A percentile compares a stretch with the other conserved stretches of the same genome.
phyloP scores from a whole-genome alignment of 2,329 filamentous ascomycete genomes.

The Colletotrichum somersetense region DNA sequence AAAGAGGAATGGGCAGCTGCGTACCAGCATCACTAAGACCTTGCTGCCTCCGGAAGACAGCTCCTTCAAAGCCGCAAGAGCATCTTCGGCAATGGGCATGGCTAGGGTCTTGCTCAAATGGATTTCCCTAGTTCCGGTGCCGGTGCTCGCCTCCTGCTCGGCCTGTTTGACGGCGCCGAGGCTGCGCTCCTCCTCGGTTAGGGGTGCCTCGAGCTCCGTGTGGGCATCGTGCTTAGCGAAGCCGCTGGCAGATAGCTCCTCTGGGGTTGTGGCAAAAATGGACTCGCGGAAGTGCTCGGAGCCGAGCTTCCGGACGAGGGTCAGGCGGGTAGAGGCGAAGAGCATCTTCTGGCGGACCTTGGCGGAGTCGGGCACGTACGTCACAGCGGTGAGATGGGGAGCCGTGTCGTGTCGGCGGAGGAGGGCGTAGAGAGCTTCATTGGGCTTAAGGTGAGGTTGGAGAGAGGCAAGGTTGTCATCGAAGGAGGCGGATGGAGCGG shows the following conservation, averaged over 20 bases:
- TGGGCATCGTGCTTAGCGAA: conserved; percentile 82
- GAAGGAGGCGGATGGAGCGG: conserved; percentile 69
- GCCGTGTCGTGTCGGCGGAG: conserved; percentile 74
- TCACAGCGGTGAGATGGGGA: conserved; percentile 76
- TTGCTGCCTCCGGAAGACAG: conserved; percentile 65
- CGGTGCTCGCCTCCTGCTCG: conserved; percentile 79
- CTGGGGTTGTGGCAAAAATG: conserved; percentile 77
- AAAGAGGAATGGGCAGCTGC: background rate
- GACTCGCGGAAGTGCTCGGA: conserved; percentile 83
- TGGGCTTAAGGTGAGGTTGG: conserved; percentile 72
- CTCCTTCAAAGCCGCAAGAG: conserved; percentile 72
- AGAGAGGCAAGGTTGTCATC: conserved; percentile 73
- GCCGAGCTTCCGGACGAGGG: conserved; percentile 81
- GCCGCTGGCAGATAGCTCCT: conserved; percentile 76
- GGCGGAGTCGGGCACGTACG: conserved; percentile 83
- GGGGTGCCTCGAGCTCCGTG: conserved; percentile 71
- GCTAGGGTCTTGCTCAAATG: conserved; percentile 68
- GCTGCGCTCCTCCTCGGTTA: conserved; percentile 83
- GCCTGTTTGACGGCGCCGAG: conserved; percentile 80
- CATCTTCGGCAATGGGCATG: conserved; percentile 73
- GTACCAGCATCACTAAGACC: conserved; percentile 74
- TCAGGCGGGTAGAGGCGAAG: conserved; percentile 82
- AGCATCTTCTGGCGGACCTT: conserved; percentile 90
- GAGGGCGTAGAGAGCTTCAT: conserved; percentile 79
- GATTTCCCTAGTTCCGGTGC: conserved; percentile 72